A percentile compares a stretch with the other conserved stretches of the same genome.
Evolutionary conservation across 768 basidiomycete species (phyloP).

Genomic region (Pholiota molesta): DNA sequence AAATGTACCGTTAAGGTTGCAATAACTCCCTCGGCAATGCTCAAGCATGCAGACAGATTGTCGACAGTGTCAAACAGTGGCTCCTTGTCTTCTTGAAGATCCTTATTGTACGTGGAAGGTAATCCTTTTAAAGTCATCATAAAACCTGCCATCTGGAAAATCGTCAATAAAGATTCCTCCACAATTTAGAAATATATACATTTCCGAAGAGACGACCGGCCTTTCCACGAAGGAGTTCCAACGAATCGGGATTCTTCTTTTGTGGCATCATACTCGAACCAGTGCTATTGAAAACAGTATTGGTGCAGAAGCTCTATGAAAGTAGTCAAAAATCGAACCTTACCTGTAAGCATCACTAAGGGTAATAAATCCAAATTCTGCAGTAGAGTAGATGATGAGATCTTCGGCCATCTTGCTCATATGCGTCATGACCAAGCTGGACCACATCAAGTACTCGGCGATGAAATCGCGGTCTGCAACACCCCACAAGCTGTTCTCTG

Average conservation of each 20-base stretch:
- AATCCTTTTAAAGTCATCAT: conserved; percentile 97
- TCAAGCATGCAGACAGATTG: conserved; percentile 83
- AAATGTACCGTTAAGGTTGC: conserved; percentile 79
- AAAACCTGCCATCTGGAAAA: conserved; percentile 90
- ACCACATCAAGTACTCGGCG: conserved; percentile 97
- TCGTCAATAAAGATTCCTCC: conserved; percentile 9
- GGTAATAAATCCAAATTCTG: conserved; percentile 97
- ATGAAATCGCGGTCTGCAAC: conserved; percentile 98
- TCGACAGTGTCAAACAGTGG: conserved; percentile 94
- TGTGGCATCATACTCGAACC: conserved; percentile 99
- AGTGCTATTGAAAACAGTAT: conserved; percentile 56
- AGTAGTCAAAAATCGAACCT: conserved; percentile 19
- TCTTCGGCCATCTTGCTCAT: conserved; percentile 96
- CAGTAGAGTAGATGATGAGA: conserved; percentile 93
- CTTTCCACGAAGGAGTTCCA: conserved; percentile 95
- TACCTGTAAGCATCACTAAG: conserved; percentile 97
- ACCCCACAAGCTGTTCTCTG: conserved; percentile 97
- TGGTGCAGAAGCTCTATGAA: background rate
- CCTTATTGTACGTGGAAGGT: conserved; percentile 99
- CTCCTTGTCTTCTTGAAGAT: conserved; percentile 98
- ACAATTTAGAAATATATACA: conserved; percentile 42
- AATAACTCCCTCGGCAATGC: conserved; percentile 94
- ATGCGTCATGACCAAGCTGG: conserved; percentile 89
- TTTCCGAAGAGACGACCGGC: conserved; percentile 93
- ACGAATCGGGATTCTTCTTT: conserved; percentile 97